Evolutionary conservation across 495 filamentous ascomycete genomes (phyloP).

Genomic region (Chaetomidium leptoderma): DNA sequence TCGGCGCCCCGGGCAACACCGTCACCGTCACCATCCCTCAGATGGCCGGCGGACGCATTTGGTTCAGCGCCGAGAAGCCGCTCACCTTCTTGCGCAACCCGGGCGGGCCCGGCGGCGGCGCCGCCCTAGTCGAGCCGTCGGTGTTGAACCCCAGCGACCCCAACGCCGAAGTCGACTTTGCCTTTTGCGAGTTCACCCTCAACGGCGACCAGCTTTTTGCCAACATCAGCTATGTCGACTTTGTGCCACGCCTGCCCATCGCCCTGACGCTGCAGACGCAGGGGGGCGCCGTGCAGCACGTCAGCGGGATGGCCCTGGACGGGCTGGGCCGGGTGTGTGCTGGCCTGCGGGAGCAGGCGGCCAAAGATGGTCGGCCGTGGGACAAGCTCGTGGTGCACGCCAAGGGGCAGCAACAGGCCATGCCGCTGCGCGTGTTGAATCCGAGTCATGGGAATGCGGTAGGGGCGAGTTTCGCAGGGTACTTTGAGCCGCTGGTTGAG

Average conservation of each 20-base stretch:
- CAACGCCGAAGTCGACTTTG: slow-evolving; percentile 61
- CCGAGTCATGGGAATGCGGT: slow-evolving; percentile 62
- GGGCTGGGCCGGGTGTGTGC: slow-evolving; percentile 57
- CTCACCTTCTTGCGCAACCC: slow-evolving; percentile 74
- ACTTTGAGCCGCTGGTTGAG: slow-evolving; percentile 62
- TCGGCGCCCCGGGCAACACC: slow-evolving; percentile 58
- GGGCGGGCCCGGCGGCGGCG: slow-evolving; percentile 36
- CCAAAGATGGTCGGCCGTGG: slow-evolving; percentile 59
- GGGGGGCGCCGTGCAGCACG: slow-evolving; percentile 51
- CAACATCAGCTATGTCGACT: slow-evolving; percentile 77
- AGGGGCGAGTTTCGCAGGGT: slow-evolving; percentile 56
- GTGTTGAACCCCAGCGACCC: slow-evolving; percentile 66
- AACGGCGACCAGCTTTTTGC: slow-evolving; percentile 66
- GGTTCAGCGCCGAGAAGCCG: slow-evolving; percentile 54
- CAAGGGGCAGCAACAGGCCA: slow-evolving; percentile 44
- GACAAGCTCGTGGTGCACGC: slow-evolving; percentile 56
- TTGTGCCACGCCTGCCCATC: slow-evolving; percentile 61
- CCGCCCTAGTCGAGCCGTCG: slow-evolving; percentile 70
- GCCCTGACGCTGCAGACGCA: slow-evolving; percentile 55
- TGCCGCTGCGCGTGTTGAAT: slow-evolving; percentile 53
- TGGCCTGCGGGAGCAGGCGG: slow-evolving; percentile 51
- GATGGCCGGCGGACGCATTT: slow-evolving; percentile 64
- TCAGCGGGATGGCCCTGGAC: slow-evolving; percentile 55
- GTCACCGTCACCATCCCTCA: slow-evolving; percentile 62
- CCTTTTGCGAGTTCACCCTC: slow-evolving; percentile 74